Base-by-base conservation (phyloP, 176 grass and related monocot genomes). In the Olyra latifolia region DNA sequence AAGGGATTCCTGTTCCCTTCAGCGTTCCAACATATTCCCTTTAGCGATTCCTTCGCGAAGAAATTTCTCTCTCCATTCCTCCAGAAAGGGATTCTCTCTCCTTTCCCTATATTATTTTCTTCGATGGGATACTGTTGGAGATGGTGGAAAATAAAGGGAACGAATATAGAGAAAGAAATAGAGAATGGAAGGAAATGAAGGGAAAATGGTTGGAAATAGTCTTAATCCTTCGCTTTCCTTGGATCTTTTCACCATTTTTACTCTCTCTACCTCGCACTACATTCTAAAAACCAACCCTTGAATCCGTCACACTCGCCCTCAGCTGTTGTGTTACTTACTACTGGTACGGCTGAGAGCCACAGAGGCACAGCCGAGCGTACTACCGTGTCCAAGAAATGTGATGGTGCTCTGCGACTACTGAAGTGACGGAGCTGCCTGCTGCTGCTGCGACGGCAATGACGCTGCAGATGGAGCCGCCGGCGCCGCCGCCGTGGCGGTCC, bases 381-480 rank as follows among this genome's bases (percentile, higher is more conserved):
- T 6, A 50, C 62, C 41, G 4, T 20, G 76, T 28, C 9, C 29
- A 68, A 38, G 54, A 27, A 63, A 49, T 68, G 63, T 81, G 82
- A 89, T 46, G 70, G 48, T 71, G 35, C 7, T 70, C 30, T 14
- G 65, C 79, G 41, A 13, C 48, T 47, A 69, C 23, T 13, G 45
- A 35, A 32, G 52, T 68, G 45, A 62, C 24, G 16, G 19, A 6
- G 61, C 12, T 15, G 29, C 62, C 14, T 48, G 39, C 20, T 28
- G 9, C 8, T 23, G 4, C 45, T 28, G 16, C 23, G 27, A 41
- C n/a, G 17, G 57, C 66, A 10, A 89, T 85, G 87, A 47, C 82
- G 46, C 82, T 89, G 65, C 77, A 71, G 77, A 71, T 85, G 87
- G 87, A 89, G 64, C 87, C 87, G 57, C 77, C 87, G 72, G 28